These are phyloP conservation scores for Paramecium caudatum DNA, from an alignment of 73 alveolate genomes.

Conservation along the genomic window DNA sequence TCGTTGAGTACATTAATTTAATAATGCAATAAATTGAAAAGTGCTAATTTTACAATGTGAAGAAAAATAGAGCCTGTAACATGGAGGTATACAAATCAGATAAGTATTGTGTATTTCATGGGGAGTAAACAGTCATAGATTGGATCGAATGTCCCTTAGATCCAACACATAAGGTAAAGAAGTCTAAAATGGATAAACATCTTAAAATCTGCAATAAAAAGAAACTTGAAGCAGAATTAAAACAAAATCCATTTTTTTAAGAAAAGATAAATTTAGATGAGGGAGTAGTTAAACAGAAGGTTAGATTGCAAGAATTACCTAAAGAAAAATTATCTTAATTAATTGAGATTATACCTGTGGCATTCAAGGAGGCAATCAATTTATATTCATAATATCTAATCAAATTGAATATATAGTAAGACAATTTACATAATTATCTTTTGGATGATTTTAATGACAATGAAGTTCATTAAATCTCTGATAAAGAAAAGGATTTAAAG, in stretches of 20 bases:
- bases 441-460: conserved; percentile 53
- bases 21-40: conserved; percentile 36
- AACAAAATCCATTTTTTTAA: conserved; percentile 72
- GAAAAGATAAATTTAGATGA: conserved; percentile 75
- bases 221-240: conserved; percentile 47
- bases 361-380: conserved; percentile 1
- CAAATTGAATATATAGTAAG: background rate
- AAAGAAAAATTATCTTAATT: conserved; percentile 30
- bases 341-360: conserved; percentile 6
- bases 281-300: background rate
- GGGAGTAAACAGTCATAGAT: conserved; percentile 33
- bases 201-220: conserved; percentile 77
- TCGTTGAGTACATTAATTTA: conserved; percentile 28
- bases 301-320: conserved; percentile 14
- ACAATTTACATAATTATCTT: conserved; percentile 28
- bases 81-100: conserved; percentile 44
- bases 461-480: conserved; percentile 39
- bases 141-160: conserved; percentile 82
- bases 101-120: conserved; percentile 57
- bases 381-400: conserved; percentile 32
- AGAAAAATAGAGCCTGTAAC: conserved; percentile 43
- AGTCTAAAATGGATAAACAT: conserved; percentile 75
- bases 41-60: conserved; percentile 48
- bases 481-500: conserved; percentile 65
- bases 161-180: conserved; percentile 75